Conservation (phyloP, 2,329 filamentous ascomycete genomes). For the Shiraia sp. region DNA sequence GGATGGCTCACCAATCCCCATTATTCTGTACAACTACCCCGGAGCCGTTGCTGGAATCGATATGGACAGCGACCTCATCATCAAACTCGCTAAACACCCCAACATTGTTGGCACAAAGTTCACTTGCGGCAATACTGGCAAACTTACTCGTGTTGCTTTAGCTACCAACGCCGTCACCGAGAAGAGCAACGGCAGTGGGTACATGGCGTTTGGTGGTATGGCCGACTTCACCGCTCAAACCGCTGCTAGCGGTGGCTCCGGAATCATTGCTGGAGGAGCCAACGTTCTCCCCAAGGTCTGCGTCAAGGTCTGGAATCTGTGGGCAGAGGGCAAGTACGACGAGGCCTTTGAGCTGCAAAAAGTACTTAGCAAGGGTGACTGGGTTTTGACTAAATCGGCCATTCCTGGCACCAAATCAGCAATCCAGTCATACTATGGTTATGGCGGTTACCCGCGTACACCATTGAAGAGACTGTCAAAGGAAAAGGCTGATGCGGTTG, state of each 20-base stretch:
- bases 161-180: constrained; percentile 74
- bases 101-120: constrained; percentile 91
- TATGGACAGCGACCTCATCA: constrained; percentile 85
- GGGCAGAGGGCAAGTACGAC: constrained; percentile 70
- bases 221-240: constrained; percentile 88
- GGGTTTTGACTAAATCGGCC: constrained; percentile 79
- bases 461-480: constrained; percentile 70
- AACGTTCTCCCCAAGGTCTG: constrained; percentile 86
- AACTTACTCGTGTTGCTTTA: constrained; percentile 78
- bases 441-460: constrained; percentile 74
- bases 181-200: constrained; percentile 53
- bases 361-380: constrained; percentile 77
- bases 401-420: constrained; percentile 87
- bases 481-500: constrained; percentile 53
- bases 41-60: constrained; percentile 85
- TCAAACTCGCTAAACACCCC: constrained; percentile 75
- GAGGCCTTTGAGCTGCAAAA: constrained; percentile 78
- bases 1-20: constrained; percentile 72
- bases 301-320: constrained; percentile 77
- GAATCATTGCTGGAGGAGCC: constrained; percentile 83
- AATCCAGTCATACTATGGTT: constrained; percentile 79
- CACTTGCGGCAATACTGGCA: constrained; percentile 88
- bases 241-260: constrained; percentile 74
- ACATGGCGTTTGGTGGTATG: constrained; percentile 86
- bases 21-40: constrained; percentile 90